Base-by-base conservation (phyloP, 116 monocot genomes). In the Cymodocea nodosa region DNA sequence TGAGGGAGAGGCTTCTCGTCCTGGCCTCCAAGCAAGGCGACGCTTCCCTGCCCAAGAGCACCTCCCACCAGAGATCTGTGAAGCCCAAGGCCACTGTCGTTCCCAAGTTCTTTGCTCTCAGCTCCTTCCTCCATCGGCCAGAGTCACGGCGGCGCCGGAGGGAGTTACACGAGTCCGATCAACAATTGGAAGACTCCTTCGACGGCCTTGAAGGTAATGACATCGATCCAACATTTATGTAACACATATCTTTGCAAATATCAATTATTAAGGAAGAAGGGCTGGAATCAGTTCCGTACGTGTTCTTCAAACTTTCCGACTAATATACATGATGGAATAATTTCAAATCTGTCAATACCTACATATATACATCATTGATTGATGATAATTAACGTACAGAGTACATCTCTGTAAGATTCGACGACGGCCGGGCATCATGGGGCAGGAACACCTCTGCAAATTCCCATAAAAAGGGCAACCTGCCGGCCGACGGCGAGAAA, bases 1-100 rank as follows among this genome's bases (percentile, higher is more conserved):
- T 94, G 78, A 87, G 59, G 56, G 94, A 94, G 59, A 87, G 79
- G 56, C 89, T 94, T 44, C 76, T 89, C 24, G 51, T 69, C 40
- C 70, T 94, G 59, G 82, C 79, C 25, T 63, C 84, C 1, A 81
- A 81, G 62, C 85, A 83, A 75, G 68, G 49, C 18, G n/a, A 44
- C 11, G 15, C 22, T 51, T 0, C 25, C 13, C 1, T 17, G 14
- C 44, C 50, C 23, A 50, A 13, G 16, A 49, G 48, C 50, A 23
- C 17, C 2, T 4, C 15, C 13, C 18, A 65, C 16, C 48, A 50
- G 4, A 65, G 24, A 51, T 50, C 36, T 4, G 20, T 35, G 35
- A 67, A 52, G 35, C 53, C 52, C 17, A 5, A 12, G 4, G 19
- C 34, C 60, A 74, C 81, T 17, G 74, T 62, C 12, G 70, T 82